Evolutionary conservation across 768 basidiomycete species (phyloP).

Genomic region (Postia placenta): DNA sequence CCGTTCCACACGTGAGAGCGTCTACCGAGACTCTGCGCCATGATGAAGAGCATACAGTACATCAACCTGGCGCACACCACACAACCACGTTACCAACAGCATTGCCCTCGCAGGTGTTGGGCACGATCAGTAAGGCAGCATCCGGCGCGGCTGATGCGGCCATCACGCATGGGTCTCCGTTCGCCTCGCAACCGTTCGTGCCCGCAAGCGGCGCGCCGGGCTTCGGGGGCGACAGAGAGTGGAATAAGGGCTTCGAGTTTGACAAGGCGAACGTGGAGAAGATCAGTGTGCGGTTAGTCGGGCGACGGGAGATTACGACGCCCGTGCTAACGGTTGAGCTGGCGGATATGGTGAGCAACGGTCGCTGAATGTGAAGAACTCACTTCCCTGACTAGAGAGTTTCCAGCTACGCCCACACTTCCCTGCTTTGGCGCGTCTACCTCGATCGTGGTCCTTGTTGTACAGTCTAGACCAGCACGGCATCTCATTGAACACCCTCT

Average conservation of each 20-base stretch:
- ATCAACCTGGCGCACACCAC: constrained; percentile 4
- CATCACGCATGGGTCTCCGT: constrained; percentile 45
- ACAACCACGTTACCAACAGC: background rate
- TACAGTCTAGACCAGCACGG: constrained; percentile 96
- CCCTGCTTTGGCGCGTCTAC: constrained; percentile 68
- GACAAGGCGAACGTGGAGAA: constrained; percentile 29
- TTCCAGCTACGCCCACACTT: constrained; percentile 65
- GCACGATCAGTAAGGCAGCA: constrained; percentile 7
- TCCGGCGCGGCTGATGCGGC: constrained; percentile 8
- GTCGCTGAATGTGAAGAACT: background rate
- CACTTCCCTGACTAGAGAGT: too few relatives aligned
- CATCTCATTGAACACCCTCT: constrained; percentile 86
- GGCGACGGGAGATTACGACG: constrained; percentile 49
- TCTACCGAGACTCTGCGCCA: background rate
- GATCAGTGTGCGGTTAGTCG: constrained; percentile 44
- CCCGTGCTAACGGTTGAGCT: constrained; percentile 46
- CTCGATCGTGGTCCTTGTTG: constrained; percentile 67
- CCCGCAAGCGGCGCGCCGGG: constrained; percentile 69
- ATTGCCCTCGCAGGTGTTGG: constrained; percentile 5
- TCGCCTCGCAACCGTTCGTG: constrained; percentile 37
- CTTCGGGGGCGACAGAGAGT: constrained; percentile 54
- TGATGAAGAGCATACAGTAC: constrained; percentile 3
- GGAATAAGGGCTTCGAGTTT: constrained; percentile 57
- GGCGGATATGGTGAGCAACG: constrained; percentile 51
- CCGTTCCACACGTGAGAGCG: constrained; percentile 1